A percentile compares a stretch with the other conserved stretches of the same genome.
Conservation (phyloP, 1,284 basidiomycete genomes). For the Apiotrichum montevideense region DNA sequence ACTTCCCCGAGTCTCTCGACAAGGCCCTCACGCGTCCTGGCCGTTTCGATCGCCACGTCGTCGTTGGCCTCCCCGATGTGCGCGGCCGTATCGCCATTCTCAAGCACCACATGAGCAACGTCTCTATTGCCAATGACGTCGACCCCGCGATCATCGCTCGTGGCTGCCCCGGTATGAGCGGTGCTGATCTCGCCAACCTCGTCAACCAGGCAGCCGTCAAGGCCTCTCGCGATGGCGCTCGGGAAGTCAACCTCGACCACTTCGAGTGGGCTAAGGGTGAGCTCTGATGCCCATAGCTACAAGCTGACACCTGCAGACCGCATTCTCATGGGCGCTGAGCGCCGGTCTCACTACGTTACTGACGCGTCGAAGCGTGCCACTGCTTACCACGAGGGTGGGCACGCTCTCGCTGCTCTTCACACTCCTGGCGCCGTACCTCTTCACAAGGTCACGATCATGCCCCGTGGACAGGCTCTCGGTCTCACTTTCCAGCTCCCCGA, state of each 20-base stretch:
- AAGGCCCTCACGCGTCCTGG: slow-evolving; percentile 88
- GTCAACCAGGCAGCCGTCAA: slow-evolving; percentile 86
- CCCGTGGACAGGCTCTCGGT: slow-evolving; percentile 84
- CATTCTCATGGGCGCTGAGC: slow-evolving; percentile 90
- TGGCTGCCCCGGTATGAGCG: slow-evolving; percentile 61
- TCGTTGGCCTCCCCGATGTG: slow-evolving; percentile 57
- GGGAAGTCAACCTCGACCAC: slow-evolving; percentile 64
- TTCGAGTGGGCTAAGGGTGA: slow-evolving; percentile 91
- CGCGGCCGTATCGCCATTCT: slow-evolving; percentile 76
- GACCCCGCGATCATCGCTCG: slow-evolving; percentile 79
- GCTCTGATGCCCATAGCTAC: slow-evolving; percentile 9
- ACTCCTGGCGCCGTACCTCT: slow-evolving; percentile 89
- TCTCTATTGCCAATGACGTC: slow-evolving; percentile 64
- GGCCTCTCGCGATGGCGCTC: slow-evolving; percentile 73
- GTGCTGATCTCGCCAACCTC: slow-evolving; percentile 88
- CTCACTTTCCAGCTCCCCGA: slow-evolving; percentile 81
- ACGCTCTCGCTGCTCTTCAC: slow-evolving; percentile 82
- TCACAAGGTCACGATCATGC: slow-evolving; percentile 93
- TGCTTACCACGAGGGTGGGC: slow-evolving; percentile 94
- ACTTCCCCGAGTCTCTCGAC: slow-evolving; percentile 87
- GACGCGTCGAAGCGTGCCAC: slow-evolving; percentile 77
- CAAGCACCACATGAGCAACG: slow-evolving; percentile 77
- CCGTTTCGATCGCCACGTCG: slow-evolving; percentile 75
- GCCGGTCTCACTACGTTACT: slow-evolving; percentile 78
- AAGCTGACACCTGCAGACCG: slow-evolving; percentile 57